A percentile compares a stretch with the other conserved stretches of the same genome.
Evolutionary conservation across 208 protist genomes (phyloP).

Genomic region (Leishmania arabica): DNA sequence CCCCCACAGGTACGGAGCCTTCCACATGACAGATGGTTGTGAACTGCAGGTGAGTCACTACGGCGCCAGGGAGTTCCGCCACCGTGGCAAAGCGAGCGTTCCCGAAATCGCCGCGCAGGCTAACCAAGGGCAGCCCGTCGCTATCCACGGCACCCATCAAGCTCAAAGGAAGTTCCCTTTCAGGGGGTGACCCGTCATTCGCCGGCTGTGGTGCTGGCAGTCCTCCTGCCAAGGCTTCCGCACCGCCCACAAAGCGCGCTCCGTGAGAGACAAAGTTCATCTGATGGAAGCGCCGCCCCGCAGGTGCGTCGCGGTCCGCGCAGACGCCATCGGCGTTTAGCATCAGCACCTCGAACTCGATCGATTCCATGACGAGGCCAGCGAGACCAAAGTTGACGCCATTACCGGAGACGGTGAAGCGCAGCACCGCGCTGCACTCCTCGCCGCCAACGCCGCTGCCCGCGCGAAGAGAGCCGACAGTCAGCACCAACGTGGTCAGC

Average conservation of each 20-base stretch:
- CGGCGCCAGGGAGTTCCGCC: slow-evolving; percentile 17
- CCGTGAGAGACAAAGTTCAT: slow-evolving; percentile 31
- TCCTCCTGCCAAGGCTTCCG: neutral
- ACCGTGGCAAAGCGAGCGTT: slow-evolving; percentile 10
- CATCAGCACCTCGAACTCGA: slow-evolving; percentile 71
- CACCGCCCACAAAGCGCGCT: slow-evolving; percentile 21
- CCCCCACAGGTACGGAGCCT: neutral
- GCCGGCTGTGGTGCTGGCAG: neutral
- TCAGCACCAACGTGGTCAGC: slow-evolving; percentile 40
- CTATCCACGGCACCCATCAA: slow-evolving; percentile 19
- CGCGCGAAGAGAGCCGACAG: slow-evolving; percentile 24
- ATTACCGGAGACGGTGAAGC: slow-evolving; percentile 67
- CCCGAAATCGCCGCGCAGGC: slow-evolving; percentile 21
- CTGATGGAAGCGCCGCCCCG: slow-evolving; percentile 4
- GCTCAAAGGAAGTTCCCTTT: slow-evolving; percentile 17
- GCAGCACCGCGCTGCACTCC: slow-evolving; percentile 32
- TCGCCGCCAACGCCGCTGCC: slow-evolving; percentile 22
- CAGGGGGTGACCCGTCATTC: neutral
- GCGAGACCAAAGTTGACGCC: slow-evolving; percentile 48
- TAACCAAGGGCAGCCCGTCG: slow-evolving; percentile 23
- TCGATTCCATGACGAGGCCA: slow-evolving; percentile 46
- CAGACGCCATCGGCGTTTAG: neutral
- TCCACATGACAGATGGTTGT: slow-evolving; percentile 20
- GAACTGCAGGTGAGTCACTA: slow-evolving; percentile 24
- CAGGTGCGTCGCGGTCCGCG: neutral